Evolutionary conservation across 257 asterid genomes (phyloP).

Genomic region (Nicotiana benthamiana): DNA sequence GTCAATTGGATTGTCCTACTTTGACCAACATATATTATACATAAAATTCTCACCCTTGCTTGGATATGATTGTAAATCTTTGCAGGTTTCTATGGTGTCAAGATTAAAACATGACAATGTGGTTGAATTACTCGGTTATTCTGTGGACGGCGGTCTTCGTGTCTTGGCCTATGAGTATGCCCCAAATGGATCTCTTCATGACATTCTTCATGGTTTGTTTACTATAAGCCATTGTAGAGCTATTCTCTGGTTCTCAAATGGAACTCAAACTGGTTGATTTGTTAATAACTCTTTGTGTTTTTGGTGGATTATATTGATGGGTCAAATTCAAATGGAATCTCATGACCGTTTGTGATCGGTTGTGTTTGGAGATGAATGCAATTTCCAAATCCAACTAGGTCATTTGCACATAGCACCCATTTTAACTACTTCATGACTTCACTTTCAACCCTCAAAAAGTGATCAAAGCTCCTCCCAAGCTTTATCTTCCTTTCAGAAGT

Average conservation of each 20-base stretch:
- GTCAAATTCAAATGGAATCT: background rate
- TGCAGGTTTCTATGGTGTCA: constrained; percentile 75
- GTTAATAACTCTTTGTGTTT: background rate
- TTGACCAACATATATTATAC: background rate
- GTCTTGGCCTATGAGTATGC: constrained; percentile 67
- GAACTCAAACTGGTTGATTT: background rate
- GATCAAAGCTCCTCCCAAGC: background rate
- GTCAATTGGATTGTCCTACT: background rate
- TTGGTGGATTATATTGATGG: background rate
- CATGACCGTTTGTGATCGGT: background rate
- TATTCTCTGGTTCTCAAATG: background rate
- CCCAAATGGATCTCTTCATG: constrained; percentile 68
- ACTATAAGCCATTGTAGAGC: background rate
- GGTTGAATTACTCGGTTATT: constrained; percentile 65
- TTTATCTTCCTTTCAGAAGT: background rate
- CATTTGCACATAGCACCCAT: background rate
- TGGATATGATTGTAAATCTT: background rate
- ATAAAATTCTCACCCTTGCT: background rate
- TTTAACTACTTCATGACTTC: background rate
- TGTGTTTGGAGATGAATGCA: background rate
- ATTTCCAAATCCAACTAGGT: background rate
- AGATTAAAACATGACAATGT: constrained; percentile 61
- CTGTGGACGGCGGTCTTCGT: constrained; percentile 57
- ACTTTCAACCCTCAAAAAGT: background rate
- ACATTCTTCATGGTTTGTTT: constrained; percentile 68